Evolutionary conservation across 345 rosid species (phyloP).

Genomic region (Heritiera fomes): DNA sequence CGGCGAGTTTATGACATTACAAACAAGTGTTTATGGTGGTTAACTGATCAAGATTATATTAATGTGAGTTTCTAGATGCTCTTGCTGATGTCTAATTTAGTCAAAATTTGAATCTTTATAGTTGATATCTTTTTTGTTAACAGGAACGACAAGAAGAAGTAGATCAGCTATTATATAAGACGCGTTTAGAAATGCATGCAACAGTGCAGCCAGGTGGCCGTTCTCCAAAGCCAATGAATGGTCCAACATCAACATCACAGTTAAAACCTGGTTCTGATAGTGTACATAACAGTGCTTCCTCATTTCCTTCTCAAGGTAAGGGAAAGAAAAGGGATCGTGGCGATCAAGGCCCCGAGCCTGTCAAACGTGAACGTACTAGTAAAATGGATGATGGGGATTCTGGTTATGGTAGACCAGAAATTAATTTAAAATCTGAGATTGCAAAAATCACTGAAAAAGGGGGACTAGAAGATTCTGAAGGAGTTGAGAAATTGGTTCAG

Average conservation of each 20-base stretch:
- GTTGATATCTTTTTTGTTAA: conserved; percentile 4
- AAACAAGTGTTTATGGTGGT: conserved; percentile 85
- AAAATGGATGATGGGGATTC: conserved; percentile 69
- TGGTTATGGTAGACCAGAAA: conserved; percentile 52
- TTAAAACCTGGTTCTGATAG: conserved; percentile 66
- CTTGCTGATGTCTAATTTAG: not conserved
- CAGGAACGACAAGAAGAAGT: conserved; percentile 82
- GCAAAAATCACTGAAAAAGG: conserved; percentile 75
- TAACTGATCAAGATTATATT: conserved; percentile 84
- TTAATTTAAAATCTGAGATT: conserved; percentile 62
- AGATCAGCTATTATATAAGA: conserved; percentile 65
- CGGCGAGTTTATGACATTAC: conserved; percentile 78
- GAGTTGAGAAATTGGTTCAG: conserved; percentile 78
- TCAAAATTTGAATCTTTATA: not conserved
- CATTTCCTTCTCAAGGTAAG: conserved; percentile 67
- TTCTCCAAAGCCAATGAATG: conserved; percentile 74
- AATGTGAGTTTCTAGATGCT: conserved; percentile 57
- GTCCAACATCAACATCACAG: conserved; percentile 76
- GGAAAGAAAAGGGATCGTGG: conserved; percentile 91
- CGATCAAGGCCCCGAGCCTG: conserved; percentile 71
- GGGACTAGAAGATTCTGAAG: conserved; percentile 71
- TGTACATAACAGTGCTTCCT: conserved; percentile 53
- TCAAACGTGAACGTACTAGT: conserved; percentile 60
- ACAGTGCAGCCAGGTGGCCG: conserved; percentile 76
- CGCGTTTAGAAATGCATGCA: conserved; percentile 76